Conservation (phyloP, 139 green algal species). For the Dunaliella primolecta region DNA sequence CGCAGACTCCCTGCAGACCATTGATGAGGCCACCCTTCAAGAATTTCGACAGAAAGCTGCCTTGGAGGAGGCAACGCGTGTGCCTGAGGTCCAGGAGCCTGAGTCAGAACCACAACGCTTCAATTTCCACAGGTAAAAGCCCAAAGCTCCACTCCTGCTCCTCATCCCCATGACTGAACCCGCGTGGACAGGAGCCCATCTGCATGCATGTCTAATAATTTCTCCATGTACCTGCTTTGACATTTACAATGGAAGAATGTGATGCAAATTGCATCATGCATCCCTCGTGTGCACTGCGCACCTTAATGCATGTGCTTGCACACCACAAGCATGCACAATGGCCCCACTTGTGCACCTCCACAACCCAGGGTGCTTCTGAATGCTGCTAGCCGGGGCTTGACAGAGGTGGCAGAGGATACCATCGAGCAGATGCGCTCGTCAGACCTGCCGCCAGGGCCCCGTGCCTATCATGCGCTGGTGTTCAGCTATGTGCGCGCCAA, state of each 20-base stretch:
- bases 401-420: conserved; percentile 17
- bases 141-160: neutral
- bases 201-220: neutral
- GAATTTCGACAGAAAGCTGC: conserved; percentile 13
- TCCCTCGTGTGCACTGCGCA: neutral
- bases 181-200: neutral
- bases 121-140: conserved; percentile 31
- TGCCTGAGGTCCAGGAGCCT: neutral
- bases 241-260: neutral
- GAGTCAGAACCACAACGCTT: conserved; percentile 21
- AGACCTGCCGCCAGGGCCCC: conserved; percentile 32
- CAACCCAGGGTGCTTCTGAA: conserved; percentile 28
- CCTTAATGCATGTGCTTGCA: too few species aligned
- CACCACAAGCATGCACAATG: neutral
- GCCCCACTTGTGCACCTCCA: neutral
- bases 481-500: conserved; percentile 30
- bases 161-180: neutral
- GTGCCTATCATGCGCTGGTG: conserved; percentile 33
- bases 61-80: conserved; percentile 10
- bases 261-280: neutral
- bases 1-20: neutral
- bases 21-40: conserved; percentile 12
- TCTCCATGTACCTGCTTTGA: conserved; percentile 1
- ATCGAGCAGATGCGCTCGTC: conserved; percentile 25
- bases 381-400: conserved; percentile 21